Evolutionary conservation across 2,329 filamentous ascomycete species (phyloP), one percentile per base, ranked within the genome.

Genomic region (Verticillium dahliae): DNA sequence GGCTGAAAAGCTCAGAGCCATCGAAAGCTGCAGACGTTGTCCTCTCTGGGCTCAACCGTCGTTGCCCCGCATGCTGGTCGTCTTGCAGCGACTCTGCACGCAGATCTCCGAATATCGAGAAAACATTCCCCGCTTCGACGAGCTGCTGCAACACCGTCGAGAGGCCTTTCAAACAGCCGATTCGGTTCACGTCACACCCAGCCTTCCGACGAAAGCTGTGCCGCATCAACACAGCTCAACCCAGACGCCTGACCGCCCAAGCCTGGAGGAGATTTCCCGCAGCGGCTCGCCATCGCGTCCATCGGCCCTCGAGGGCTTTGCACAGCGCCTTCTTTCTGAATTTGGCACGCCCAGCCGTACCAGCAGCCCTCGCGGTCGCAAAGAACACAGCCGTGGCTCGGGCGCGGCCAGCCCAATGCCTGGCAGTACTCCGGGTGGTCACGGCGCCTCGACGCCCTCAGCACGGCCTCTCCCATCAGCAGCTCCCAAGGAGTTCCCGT

Each of bases 121-220:
- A 56, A 82, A 84, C 6, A 82, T 93, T 6, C 85, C 89, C 0
- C 85, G 90, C 41, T 93, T 92, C 69, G 87, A 91, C 59, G 86
- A 90, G 41, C 79, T 92, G 2, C 76, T 92, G 4, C 87, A 82
- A 74, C 86, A 82, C 72, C 86, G 81, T 13, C 84, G 85, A 5
- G 83, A 87, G 64, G 85, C 84, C 0, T 90, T 89, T 67, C 83
- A 85, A 67, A 84, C 83, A 2, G 84, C 85, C 2, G 83, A 85
- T 65, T 69, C 77, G 6, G 79, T 81, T 34, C 70, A 77, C 52
- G 69, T 72, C 58, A 77, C 74, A 52, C 74, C 68, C 39, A 74
- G 64, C 70, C 65, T 70, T 18, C 68, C 61, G 14, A 39, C 62
- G 38, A 65, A 66, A 50, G 60, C 61, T 6, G 67, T 63, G 18